Conservation (phyloP, 139 green algal species). For the Chlamydomonas urium region DNA sequence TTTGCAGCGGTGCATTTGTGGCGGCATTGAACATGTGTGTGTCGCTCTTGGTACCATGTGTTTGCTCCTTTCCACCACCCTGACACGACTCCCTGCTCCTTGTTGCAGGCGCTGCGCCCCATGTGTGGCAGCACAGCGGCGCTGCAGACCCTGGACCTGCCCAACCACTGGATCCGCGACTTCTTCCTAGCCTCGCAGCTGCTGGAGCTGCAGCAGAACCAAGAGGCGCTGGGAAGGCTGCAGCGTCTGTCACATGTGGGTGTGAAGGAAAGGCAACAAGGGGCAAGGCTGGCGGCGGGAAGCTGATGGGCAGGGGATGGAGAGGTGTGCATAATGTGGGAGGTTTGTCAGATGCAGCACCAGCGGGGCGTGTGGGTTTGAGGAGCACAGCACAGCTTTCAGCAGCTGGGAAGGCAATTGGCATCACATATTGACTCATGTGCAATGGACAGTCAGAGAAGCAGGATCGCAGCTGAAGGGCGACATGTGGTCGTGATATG, state of each 20-base stretch:
- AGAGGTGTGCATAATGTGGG: no score
- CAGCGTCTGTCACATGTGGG: conserved; percentile 44
- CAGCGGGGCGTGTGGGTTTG: not conserved
- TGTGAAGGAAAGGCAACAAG: no score
- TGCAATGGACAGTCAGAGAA: no score
- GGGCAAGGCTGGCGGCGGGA: no score
- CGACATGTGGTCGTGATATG: no score
- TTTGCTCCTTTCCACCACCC: not conserved
- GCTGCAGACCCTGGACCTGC: conserved; percentile 34
- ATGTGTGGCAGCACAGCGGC: not conserved
- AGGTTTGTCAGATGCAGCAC: not conserved
- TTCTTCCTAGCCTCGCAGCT: conserved; percentile 70
- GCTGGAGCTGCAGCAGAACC: conserved; percentile 79
- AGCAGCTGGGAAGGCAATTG: no score
- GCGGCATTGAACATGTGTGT: not conserved
- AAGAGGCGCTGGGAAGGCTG: conserved; percentile 71
- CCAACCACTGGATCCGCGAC: conserved; percentile 66
- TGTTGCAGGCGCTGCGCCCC: conserved; percentile 56
- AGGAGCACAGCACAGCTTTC: no score
- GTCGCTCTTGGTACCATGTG: not conserved
- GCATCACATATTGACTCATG: no score
- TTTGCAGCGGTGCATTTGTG: not conserved
- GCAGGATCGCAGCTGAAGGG: no score
- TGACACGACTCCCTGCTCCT: not conserved
- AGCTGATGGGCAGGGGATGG: not conserved